These are phyloP conservation scores for Nymphaea thermarum DNA, from an alignment of 164 flowering plant genomes.

Conservation along the genomic window DNA sequence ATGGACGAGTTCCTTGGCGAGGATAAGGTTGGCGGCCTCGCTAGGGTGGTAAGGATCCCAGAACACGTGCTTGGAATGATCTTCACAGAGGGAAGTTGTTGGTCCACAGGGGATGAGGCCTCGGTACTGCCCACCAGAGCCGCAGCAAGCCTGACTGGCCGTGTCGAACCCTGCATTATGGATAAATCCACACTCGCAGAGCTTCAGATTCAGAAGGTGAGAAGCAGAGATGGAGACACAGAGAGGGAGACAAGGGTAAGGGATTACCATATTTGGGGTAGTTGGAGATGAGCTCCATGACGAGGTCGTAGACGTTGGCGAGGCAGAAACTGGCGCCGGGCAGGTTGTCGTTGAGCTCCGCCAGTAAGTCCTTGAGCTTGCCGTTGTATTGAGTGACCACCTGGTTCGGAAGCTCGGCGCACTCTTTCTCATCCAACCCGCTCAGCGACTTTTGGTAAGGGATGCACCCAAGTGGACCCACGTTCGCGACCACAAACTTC, in stretches of 20 bases:
- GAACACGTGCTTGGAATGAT: conserved; percentile 61
- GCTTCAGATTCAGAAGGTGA: neutral
- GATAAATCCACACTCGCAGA: neutral
- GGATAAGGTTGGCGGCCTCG: conserved; percentile 75
- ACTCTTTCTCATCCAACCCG: conserved; percentile 37
- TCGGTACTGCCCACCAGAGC: conserved; percentile 78
- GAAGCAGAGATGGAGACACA: neutral
- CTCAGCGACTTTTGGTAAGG: conserved; percentile 89
- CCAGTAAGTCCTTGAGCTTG: conserved; percentile 45
- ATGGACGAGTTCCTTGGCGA: conserved; percentile 68
- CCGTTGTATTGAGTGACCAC: conserved; percentile 65
- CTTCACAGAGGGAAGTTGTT: conserved; percentile 55
- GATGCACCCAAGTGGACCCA: conserved; percentile 92
- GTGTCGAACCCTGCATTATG: conserved; percentile 47
- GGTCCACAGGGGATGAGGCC: conserved; percentile 94
- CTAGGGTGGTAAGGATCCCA: conserved; percentile 99
- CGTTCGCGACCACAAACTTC: conserved; percentile 70
- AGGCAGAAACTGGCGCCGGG: conserved; percentile 64
- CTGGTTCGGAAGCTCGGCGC: conserved; percentile 70
- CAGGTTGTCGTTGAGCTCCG: conserved; percentile 54
- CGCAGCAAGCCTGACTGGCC: conserved; percentile 76
- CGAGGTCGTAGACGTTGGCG: conserved; percentile 78
- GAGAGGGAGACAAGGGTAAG: neutral
- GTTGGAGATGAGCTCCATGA: conserved; percentile 67
- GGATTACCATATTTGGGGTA: conserved; percentile 56